Evolutionary conservation across 1,139 yeast species (phyloP).

Genomic region (Scheffersomyces lignicola): DNA sequence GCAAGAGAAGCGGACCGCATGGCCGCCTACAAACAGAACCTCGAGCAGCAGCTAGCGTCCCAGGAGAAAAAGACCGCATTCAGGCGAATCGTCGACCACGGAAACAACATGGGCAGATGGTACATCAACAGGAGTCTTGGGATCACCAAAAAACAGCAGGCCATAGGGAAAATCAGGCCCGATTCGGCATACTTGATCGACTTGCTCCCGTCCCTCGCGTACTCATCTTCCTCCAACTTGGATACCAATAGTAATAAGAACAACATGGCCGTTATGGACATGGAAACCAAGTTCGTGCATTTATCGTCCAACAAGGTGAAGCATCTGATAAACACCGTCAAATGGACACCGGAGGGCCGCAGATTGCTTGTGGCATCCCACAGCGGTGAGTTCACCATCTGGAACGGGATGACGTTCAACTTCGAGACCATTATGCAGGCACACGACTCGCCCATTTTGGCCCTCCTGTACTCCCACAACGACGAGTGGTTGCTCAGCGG

Average conservation of each 20-base stretch:
- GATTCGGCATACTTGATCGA: conserved; percentile 75
- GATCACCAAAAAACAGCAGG: conserved; percentile 30
- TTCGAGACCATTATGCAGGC: conserved; percentile 99
- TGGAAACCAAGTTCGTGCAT: conserved; percentile 84
- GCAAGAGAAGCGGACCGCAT: conserved; percentile 15
- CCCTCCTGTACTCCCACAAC: conserved; percentile 79
- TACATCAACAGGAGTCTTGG: conserved; percentile 61
- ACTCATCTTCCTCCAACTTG: conserved; percentile 29
- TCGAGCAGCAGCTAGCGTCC: conserved; percentile 47
- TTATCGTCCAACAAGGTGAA: conserved; percentile 87
- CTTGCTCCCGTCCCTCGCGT: conserved; percentile 69
- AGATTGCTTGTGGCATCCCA: conserved; percentile 86
- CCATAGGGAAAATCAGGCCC: conserved; percentile 66
- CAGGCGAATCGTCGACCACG: conserved; percentile 86
- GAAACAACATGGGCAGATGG: conserved; percentile 78
- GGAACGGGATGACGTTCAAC: conserved; percentile 96
- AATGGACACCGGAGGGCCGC: conserved; percentile 97
- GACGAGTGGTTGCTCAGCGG: conserved; percentile 95
- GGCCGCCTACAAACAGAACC: conserved; percentile 32
- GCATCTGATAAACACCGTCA: conserved; percentile 86
- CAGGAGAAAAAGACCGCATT: conserved; percentile 57
- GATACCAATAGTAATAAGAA: conserved; percentile 29
- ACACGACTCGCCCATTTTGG: conserved; percentile 85
- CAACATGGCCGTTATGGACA: conserved; percentile 53
- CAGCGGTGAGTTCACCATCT: conserved; percentile 92